Evolutionary conservation across 2,329 filamentous ascomycete genomes (phyloP), one percentile per base, ranked within the genome.

Genomic region (Zymoseptoria ardabiliae): DNA sequence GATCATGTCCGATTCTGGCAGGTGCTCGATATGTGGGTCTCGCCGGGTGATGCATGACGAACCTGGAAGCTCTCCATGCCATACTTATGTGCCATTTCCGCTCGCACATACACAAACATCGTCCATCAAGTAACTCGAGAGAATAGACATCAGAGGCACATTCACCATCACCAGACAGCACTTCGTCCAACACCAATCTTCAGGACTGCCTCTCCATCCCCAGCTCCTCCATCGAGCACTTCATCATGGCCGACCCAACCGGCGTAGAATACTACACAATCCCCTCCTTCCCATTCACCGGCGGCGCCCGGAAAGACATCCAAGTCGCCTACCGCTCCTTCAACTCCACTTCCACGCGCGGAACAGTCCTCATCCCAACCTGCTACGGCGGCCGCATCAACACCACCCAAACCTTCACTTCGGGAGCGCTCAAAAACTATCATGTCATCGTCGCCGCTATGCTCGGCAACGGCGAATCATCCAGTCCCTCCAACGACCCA

Each of bases 291-390:
- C 23, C 22, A 8, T 57, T 57, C 50, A 28, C 41, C 5, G 17
- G 13, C 5, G 56, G 56, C 17, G 28, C 25, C n/a, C 28, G 4
- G 2, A 53, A 53, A 20, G 23, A 19, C 8, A 49, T 57, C 49
- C 21, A 57, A n/a, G 22, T 57, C 17, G 56, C 56, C 28, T 57
- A 57, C 20, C 56, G 56, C 20, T 57, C 56, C 11, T 53, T 57
- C 49, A 57, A 57, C 53, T 19, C 28, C 22, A 22, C 20, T 4
- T 41, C 50, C 13, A 23, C 49, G 1, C 23, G 21, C 10, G 56
- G 56, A 22, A 53, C 50, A 51, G 56, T 57, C 9, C 50, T 57
- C 23, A 57, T 57, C 17, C 56, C 50, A 8, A 57, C 56, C 28
- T 57, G 56, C 35, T 57, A 41, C 25, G 50, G 50, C 50, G 56